Evolutionary conservation across 257 asterid species (phyloP).

Genomic region (Sherardia arvensis): DNA sequence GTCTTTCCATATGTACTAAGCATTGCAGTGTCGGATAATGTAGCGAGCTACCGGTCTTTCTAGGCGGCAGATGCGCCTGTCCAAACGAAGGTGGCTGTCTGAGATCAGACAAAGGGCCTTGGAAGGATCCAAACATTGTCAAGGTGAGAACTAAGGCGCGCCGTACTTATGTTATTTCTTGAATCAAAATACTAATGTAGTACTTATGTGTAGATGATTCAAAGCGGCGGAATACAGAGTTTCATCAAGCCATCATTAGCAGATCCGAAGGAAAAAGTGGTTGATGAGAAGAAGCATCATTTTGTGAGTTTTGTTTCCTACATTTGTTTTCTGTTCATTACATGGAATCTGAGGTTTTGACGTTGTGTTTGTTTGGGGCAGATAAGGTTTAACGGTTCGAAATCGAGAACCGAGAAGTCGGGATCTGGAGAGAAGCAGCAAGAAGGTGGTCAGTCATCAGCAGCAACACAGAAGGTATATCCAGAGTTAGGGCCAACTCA

Average conservation of each 20-base stretch:
- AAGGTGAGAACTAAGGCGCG: constrained; percentile 11
- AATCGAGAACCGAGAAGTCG: constrained; percentile 7
- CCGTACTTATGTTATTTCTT: not conserved
- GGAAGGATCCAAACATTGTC: constrained; percentile 28
- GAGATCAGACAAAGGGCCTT: constrained; percentile 53
- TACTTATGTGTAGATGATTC: constrained; percentile 11
- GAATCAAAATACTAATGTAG: not conserved
- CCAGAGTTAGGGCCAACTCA: constrained; percentile 1
- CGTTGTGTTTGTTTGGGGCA: constrained; percentile 12
- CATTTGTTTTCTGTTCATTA: not conserved
- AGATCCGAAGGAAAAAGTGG: not conserved
- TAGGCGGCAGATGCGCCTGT: constrained; percentile 55
- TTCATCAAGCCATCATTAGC: not conserved
- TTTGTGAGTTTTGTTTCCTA: constrained; percentile 5
- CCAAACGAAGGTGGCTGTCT: constrained; percentile 45
- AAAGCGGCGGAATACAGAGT: constrained; percentile 10
- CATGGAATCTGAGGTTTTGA: not conserved
- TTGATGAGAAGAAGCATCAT: not conserved
- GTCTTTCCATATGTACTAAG: not conserved
- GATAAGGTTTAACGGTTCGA: constrained; percentile 5
- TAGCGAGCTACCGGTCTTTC: constrained; percentile 54
- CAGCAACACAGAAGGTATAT: not conserved
- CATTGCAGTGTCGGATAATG: not conserved
- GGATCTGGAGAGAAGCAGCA: constrained; percentile 11
- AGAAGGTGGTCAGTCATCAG: constrained; percentile 3